Percentiles rank a stretch among this genome's conserved stretches.
These are phyloP conservation scores for Neolentinus lepideus DNA, from an alignment of 1,284 basidiomycete genomes.

Conservation along the genomic window DNA sequence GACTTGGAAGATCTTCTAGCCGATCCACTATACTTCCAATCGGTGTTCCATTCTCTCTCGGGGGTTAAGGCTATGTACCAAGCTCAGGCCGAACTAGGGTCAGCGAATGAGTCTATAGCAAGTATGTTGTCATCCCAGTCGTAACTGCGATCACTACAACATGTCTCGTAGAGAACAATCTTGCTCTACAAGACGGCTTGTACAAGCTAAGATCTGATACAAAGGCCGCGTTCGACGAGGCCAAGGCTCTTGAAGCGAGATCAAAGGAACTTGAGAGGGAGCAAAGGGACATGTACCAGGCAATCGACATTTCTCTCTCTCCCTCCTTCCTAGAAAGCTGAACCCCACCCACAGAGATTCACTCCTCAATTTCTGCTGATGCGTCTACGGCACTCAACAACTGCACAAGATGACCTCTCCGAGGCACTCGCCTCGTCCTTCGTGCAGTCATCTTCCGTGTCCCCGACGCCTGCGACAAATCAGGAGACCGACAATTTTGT, in stretches of 20 bases:
- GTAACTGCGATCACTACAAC: no score
- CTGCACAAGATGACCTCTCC: slow-evolving; percentile 82
- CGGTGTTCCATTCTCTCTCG: slow-evolving; percentile 73
- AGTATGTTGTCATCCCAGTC: slow-evolving; percentile 39
- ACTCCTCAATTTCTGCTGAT: slow-evolving; percentile 81
- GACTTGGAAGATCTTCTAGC: slow-evolving; percentile 84
- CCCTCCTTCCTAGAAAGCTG: not conserved
- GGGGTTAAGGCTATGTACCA: slow-evolving; percentile 69
- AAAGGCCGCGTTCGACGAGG: slow-evolving; percentile 78
- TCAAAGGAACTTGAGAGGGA: slow-evolving; percentile 85
- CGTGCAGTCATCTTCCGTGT: slow-evolving; percentile 47
- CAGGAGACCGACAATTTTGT: slow-evolving; percentile 82
- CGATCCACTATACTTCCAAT: slow-evolving; percentile 81
- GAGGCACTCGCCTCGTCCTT: slow-evolving; percentile 79
- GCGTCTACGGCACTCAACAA: slow-evolving; percentile 79
- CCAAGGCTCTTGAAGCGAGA: slow-evolving; percentile 68
- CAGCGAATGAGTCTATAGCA: slow-evolving; percentile 80
- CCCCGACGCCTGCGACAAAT: slow-evolving; percentile 25
- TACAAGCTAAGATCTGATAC: slow-evolving; percentile 74
- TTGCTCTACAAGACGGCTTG: slow-evolving; percentile 66
- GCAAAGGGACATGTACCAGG: slow-evolving; percentile 84
- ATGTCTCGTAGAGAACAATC: slow-evolving; percentile 52
- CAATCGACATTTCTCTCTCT: slow-evolving; percentile 19
- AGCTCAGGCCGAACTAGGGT: slow-evolving; percentile 69
- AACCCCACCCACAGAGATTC: slow-evolving; percentile 56